Percentiles rank a stretch among this genome's conserved stretches.
phyloP scores from a whole-genome alignment of 148 eudicot species.

The Spergularia bocconei region DNA sequence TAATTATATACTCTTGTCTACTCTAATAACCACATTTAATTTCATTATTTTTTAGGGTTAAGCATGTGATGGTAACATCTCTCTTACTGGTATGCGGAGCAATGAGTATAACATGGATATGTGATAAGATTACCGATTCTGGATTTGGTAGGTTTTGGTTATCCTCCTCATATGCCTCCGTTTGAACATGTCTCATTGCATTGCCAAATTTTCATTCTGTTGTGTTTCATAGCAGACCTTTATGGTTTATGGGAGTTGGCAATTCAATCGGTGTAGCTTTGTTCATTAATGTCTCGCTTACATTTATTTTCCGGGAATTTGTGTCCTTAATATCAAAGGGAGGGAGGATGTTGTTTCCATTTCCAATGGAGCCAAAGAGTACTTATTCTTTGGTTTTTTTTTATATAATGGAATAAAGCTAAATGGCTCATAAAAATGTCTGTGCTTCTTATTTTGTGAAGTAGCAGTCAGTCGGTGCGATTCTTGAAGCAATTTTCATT shows the following conservation, averaged over 20 bases:
- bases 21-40: background rate
- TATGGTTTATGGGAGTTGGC: background rate
- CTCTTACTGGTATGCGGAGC: constrained; percentile 81
- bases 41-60: constrained; percentile 50
- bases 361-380: too few relatives aligned
- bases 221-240: background rate
- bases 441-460: too few relatives aligned
- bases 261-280: background rate
- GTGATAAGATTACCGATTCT: constrained; percentile 86
- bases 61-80: constrained; percentile 84
- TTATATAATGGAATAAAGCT: too few relatives aligned
- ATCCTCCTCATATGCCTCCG: background rate
- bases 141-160: constrained; percentile 70
- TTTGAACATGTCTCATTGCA: background rate
- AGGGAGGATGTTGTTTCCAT: too few relatives aligned
- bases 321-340: background rate
- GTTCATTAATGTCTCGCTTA: background rate
- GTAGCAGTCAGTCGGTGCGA: too few relatives aligned
- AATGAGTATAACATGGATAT: constrained; percentile 90
- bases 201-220: background rate
- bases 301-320: background rate
- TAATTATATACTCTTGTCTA: background rate
- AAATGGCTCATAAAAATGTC: too few relatives aligned
- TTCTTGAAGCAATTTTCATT: too few relatives aligned
- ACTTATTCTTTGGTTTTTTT: too few relatives aligned